phyloP scores from a whole-genome alignment of 2,329 filamentous ascomycete genomes.

The Chaetomium olivaceum region DNA sequence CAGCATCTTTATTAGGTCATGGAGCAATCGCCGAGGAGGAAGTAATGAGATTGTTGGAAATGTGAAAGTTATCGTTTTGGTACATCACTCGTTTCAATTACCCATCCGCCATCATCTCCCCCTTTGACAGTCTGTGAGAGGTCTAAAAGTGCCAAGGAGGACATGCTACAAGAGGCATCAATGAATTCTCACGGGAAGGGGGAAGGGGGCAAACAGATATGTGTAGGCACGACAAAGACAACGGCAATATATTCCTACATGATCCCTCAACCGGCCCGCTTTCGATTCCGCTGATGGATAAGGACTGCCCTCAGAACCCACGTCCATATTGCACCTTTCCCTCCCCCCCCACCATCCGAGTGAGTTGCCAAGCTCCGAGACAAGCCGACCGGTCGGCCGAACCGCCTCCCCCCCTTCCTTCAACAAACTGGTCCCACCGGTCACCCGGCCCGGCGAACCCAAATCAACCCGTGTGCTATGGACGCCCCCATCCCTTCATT shows the following conservation, averaged over 20 bases:
- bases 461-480: slow-evolving; percentile 13
- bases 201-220: background rate
- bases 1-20: background rate
- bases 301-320: too few species aligned
- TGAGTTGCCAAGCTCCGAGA: slow-evolving; percentile 4
- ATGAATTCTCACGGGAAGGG: background rate
- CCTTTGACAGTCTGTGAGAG: background rate
- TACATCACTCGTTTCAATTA: too few species aligned
- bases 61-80: background rate
- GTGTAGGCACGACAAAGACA: slow-evolving; percentile 18
- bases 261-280: too few species aligned
- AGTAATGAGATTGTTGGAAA: background rate
- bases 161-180: background rate
- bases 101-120: too few species aligned
- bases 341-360: slow-evolving; percentile 7
- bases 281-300: too few species aligned
- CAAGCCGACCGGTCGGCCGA: slow-evolving; percentile 2
- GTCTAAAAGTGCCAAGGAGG: background rate
- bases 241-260: slow-evolving; percentile 35
- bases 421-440: background rate
- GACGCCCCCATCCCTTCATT: background rate
- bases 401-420: background rate
- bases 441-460: slow-evolving; percentile 1
- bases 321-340: slow-evolving; percentile 21
- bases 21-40: background rate